A percentile compares a stretch with the other conserved stretches of the same genome.
Conservation (phyloP, 306 rosid genomes). For the Castanopsis chinensis region DNA sequence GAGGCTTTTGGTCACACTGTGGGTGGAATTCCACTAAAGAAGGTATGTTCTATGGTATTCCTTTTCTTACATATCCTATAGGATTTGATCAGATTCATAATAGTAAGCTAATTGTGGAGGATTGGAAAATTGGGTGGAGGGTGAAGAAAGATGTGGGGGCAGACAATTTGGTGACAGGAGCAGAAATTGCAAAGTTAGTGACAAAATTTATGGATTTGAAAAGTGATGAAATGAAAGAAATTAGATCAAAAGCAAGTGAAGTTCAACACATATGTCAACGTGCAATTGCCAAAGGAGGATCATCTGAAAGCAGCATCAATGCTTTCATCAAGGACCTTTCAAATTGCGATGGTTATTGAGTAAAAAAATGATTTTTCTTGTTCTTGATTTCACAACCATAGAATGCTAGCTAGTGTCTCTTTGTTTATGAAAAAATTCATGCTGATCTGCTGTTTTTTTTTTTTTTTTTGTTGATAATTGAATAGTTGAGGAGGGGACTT, state of each 20-base stretch:
- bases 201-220: background rate
- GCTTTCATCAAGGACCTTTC: no score
- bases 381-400: no score
- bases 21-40: constrained; percentile 2
- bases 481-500: no score
- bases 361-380: no score
- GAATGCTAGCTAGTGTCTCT: no score
- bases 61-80: background rate
- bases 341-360: no score
- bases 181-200: background rate
- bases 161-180: background rate
- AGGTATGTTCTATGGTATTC: background rate
- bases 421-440: no score
- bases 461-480: no score
- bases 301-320: background rate
- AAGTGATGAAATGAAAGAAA: background rate
- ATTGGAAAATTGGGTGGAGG: constrained; percentile 1
- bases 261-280: background rate
- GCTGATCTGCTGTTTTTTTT: no score
- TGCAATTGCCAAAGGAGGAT: background rate
- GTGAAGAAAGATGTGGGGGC: background rate
- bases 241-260: background rate
- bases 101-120: background rate
- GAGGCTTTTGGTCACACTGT: background rate
- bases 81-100: background rate